Evolutionary conservation across 140 eudicot species (phyloP).

Genomic region (Cichorium intybus): DNA sequence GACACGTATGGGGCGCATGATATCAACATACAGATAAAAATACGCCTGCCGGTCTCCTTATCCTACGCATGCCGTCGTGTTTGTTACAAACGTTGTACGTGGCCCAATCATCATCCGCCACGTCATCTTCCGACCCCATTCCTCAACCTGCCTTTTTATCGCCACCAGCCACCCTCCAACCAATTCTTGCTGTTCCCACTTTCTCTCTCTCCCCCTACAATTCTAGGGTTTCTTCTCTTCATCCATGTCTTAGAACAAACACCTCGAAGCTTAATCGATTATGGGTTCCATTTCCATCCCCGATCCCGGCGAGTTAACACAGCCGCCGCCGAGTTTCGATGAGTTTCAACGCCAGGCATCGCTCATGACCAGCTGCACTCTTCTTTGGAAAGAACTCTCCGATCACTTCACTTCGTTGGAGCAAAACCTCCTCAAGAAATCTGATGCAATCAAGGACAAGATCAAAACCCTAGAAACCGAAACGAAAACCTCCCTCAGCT

Average conservation of each 20-base stretch:
- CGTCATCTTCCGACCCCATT: slow-evolving; percentile 36
- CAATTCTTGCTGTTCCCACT: slow-evolving; percentile 4
- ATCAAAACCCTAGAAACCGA: slow-evolving; percentile 48
- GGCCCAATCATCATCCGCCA: slow-evolving; percentile 34
- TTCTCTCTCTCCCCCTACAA: slow-evolving; percentile 26
- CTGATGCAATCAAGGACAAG: slow-evolving; percentile 60
- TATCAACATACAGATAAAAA: neutral
- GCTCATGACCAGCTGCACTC: slow-evolving; percentile 91
- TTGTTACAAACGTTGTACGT: slow-evolving; percentile 16
- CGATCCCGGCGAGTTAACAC: slow-evolving; percentile 75
- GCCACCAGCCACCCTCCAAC: slow-evolving; percentile 8
- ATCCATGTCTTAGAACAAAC: slow-evolving; percentile 17
- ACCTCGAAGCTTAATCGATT: neutral
- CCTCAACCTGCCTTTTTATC: slow-evolving; percentile 24
- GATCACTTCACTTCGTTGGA: slow-evolving; percentile 84
- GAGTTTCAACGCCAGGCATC: slow-evolving; percentile 83
- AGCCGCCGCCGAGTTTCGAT: slow-evolving; percentile 65
- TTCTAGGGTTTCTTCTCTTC: slow-evolving; percentile 36
- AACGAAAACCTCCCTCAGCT: slow-evolving; percentile 46
- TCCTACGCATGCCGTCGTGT: slow-evolving; percentile 26
- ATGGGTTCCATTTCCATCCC: slow-evolving; percentile 82
- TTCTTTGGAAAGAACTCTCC: slow-evolving; percentile 93
- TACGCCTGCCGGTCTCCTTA: slow-evolving; percentile 17
- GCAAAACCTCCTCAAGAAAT: slow-evolving; percentile 48
- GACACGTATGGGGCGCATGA: slow-evolving; percentile 8